phyloP scores from a whole-genome alignment of 2,329 filamentous ascomycete genomes.

The Stagonosporopsis cucurbitacearum region DNA sequence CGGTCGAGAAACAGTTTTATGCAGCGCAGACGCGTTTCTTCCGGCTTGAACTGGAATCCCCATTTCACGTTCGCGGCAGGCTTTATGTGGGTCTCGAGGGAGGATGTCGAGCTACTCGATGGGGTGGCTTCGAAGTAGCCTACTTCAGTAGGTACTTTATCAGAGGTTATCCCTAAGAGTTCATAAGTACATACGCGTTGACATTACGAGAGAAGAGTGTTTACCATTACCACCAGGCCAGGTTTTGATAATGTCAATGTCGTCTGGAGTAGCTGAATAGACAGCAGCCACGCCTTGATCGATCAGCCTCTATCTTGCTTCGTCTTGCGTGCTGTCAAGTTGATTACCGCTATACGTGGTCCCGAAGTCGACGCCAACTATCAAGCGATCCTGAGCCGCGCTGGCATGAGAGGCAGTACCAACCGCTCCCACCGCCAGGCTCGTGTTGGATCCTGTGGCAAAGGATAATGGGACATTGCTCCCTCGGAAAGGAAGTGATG shows the following conservation, averaged over 20 bases:
- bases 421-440: conserved; percentile 21
- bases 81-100: conserved; percentile 29
- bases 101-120: conserved; percentile 22
- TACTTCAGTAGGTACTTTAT: conserved; percentile 84
- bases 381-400: conserved; percentile 51
- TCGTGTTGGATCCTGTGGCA: conserved; percentile 37
- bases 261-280: conserved; percentile 77
- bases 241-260: conserved; percentile 80
- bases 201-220: not conserved
- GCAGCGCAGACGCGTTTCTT: conserved; percentile 76
- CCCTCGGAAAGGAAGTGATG: conserved; percentile 31
- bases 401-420: conserved; percentile 2
- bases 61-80: conserved; percentile 62
- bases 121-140: conserved; percentile 53
- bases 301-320: conserved; percentile 18
- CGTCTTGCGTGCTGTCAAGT: not conserved
- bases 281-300: conserved; percentile 69
- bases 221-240: conserved; percentile 80
- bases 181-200: conserved; percentile 17
- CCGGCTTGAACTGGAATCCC: conserved; percentile 83
- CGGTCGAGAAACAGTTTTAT: conserved; percentile 86
- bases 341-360: conserved; percentile 76
- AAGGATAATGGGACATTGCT: conserved; percentile 43
- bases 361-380: conserved; percentile 74
- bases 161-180: conserved; percentile 69